Conservation (phyloP, 306 rosid genomes). For the Vicia villosa region DNA sequence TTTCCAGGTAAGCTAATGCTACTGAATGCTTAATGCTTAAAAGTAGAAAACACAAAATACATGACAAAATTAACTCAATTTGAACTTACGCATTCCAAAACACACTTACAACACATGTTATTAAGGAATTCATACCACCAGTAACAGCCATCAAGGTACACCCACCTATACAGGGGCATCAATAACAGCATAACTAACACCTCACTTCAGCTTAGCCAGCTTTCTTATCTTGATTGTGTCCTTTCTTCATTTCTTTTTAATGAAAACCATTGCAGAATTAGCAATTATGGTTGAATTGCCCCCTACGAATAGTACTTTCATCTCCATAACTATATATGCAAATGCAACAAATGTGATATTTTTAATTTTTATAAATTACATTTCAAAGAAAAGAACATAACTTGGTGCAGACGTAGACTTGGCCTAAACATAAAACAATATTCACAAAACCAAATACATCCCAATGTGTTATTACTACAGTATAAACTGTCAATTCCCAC, state of each 20-base stretch:
- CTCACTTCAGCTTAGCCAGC: too few relatives aligned
- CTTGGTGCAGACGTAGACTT: background rate
- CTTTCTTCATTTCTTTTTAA: too few relatives aligned
- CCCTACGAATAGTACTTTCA: too few relatives aligned
- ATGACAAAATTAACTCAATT: background rate
- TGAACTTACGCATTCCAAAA: constrained; percentile 3
- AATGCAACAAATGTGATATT: background rate
- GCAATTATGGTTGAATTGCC: too few relatives aligned
- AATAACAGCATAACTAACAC: too few relatives aligned
- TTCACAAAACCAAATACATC: background rate
- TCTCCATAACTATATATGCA: constrained; percentile 24
- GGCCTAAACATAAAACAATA: constrained; percentile 8
- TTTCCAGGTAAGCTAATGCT: constrained; percentile 77
- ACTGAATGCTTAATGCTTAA: constrained; percentile 24
- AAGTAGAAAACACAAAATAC: constrained; percentile 3
- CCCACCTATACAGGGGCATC: too few relatives aligned
- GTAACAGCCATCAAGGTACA: constrained; percentile 85
- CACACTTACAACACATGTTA: constrained; percentile 5
- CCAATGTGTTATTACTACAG: too few relatives aligned
- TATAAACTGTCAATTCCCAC: background rate
- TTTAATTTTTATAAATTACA: background rate
- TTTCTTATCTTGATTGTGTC: too few relatives aligned
- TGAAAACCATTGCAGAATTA: too few relatives aligned
- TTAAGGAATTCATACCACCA: constrained; percentile 64
- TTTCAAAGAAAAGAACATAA: background rate